phyloP scores from a whole-genome alignment of 2,329 filamentous ascomycete species.

The Aspergillus proliferans region DNA sequence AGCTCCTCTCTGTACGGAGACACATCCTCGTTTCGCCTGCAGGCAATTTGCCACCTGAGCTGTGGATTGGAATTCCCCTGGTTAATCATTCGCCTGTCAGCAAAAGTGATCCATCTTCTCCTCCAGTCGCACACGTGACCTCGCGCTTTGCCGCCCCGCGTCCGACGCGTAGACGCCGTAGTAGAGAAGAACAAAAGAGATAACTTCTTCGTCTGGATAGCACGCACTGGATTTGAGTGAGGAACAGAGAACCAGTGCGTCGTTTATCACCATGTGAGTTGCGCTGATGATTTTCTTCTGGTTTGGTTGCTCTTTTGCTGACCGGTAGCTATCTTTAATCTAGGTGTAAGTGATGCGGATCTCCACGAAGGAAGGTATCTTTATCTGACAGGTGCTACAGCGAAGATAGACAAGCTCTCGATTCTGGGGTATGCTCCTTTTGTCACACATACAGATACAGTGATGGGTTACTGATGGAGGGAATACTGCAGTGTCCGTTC shows the following conservation, averaged over 20 bases:
- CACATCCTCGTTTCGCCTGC: background rate
- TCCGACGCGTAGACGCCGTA: background rate
- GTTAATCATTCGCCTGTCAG: background rate
- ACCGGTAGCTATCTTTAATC: background rate
- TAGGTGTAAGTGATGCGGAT: constrained; percentile 26
- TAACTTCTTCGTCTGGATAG: background rate
- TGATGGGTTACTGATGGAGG: constrained; percentile 3
- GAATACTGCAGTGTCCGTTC: constrained; percentile 60
- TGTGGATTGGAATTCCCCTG: no score
- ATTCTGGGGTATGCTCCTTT: constrained; percentile 59
- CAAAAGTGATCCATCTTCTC: background rate
- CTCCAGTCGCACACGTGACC: background rate
- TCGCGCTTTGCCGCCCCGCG: constrained; percentile 1
- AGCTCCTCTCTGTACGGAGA: background rate
- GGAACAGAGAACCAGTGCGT: background rate
- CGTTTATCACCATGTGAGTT: background rate
- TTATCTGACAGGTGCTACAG: constrained; percentile 34
- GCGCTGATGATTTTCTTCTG: background rate
- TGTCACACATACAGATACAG: constrained; percentile 1
- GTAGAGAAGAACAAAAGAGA: background rate
- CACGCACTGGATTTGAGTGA: background rate
- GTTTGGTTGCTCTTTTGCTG: background rate
- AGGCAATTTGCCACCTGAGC: background rate
- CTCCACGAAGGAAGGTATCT: background rate
- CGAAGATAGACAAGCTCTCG: constrained; percentile 82